These are phyloP conservation scores for Aegilops tauschii DNA, from an alignment of 176 grass and related monocot genomes.

Conservation along the genomic window DNA sequence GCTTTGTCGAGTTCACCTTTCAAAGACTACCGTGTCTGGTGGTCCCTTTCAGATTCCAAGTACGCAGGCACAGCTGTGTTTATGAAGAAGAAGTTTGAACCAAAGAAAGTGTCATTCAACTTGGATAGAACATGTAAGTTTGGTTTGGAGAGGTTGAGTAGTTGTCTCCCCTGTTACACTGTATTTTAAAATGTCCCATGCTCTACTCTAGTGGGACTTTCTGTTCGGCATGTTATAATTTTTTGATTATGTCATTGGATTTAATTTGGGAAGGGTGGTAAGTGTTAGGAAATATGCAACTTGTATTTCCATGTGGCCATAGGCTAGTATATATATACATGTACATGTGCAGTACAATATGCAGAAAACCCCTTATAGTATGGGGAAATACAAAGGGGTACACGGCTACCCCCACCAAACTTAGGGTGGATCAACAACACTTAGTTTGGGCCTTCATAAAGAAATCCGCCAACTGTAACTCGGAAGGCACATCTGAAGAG, in stretches of 20 bases:
- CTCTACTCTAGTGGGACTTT: not conserved
- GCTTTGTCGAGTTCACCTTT: slow-evolving; percentile 74
- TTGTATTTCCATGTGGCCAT: too few relatives aligned
- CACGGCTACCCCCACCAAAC: too few relatives aligned
- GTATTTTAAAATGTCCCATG: not conserved
- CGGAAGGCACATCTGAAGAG: too few relatives aligned
- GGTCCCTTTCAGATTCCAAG: slow-evolving; percentile 98
- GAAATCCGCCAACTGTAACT: too few relatives aligned
- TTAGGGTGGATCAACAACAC: too few relatives aligned
- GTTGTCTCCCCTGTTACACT: not conserved
- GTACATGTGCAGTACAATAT: too few relatives aligned
- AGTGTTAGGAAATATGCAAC: too few relatives aligned
- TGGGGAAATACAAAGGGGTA: too few relatives aligned
- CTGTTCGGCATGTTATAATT: not conserved
- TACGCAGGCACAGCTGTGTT: slow-evolving; percentile 83
- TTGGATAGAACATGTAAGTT: slow-evolving; percentile 79
- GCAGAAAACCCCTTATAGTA: too few relatives aligned
- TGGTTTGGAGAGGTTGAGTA: slow-evolving; percentile 17
- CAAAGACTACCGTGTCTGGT: slow-evolving; percentile 77
- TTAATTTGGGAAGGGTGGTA: not conserved
- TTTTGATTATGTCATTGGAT: slow-evolving; percentile 14
- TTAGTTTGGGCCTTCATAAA: too few relatives aligned
- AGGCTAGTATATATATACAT: too few relatives aligned
- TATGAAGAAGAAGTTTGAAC: slow-evolving; percentile 80
- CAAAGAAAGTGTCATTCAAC: slow-evolving; percentile 83